These are phyloP conservation scores for Pinus albicaulis DNA, from an alignment of 75 land plant species.

Conservation along the genomic window DNA sequence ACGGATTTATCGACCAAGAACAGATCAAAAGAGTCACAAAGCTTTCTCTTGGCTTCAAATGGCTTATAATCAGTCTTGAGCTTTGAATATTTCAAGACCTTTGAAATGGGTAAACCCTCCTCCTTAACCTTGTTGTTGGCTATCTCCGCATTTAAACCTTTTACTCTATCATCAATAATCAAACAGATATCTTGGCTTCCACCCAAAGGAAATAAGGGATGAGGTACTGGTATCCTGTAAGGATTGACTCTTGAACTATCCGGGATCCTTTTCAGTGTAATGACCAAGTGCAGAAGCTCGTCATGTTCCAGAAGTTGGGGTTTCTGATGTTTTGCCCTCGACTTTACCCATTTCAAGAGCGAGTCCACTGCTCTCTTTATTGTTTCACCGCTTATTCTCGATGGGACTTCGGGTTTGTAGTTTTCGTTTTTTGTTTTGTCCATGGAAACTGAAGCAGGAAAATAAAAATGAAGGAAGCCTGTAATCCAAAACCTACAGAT, in stretches of 20 bases:
- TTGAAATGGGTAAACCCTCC: conserved; percentile 50
- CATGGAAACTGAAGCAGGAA: too few relatives aligned
- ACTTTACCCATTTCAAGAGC: conserved; percentile 51
- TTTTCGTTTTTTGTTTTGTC: too few relatives aligned
- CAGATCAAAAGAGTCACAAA: conserved; percentile 75
- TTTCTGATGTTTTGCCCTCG: conserved; percentile 30
- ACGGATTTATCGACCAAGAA: conserved; percentile 69
- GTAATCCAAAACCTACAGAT: too few relatives aligned
- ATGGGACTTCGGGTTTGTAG: neutral
- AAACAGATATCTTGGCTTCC: conserved; percentile 55
- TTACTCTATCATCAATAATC: conserved; percentile 55
- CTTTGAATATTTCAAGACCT: conserved; percentile 57
- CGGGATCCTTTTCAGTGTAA: conserved; percentile 65
- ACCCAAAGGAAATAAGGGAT: conserved; percentile 41
- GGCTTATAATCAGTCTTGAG: conserved; percentile 57
- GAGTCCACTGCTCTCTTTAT: conserved; percentile 37
- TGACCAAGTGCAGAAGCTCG: conserved; percentile 56
- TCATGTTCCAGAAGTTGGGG: conserved; percentile 58
- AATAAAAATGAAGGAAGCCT: too few relatives aligned
- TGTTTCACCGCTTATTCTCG: conserved; percentile 14
- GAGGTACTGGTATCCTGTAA: conserved; percentile 59
- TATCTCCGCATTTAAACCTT: conserved; percentile 20
- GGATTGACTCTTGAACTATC: conserved; percentile 38
- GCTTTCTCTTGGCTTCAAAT: conserved; percentile 70
- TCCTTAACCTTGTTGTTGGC: conserved; percentile 36